Conservation (phyloP, 2,329 filamentous ascomycete genomes). For the Arthrinium phaeospermum region DNA sequence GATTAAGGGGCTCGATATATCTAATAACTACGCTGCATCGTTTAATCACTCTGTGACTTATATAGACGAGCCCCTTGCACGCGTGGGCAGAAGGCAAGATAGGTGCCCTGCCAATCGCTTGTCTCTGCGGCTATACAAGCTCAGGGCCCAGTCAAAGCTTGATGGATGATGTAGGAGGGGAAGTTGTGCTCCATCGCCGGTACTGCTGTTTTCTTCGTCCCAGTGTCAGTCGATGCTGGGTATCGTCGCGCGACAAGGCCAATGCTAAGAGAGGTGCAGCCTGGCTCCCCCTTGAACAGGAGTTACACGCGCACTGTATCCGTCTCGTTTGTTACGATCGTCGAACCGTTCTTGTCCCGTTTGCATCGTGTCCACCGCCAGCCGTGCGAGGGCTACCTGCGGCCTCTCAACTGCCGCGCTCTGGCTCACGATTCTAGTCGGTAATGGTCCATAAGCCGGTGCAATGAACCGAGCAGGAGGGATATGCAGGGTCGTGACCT, state of each 20-base stretch:
- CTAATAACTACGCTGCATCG: not conserved
- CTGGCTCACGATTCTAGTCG: not conserved
- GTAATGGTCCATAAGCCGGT: not conserved
- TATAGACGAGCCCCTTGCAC: not conserved
- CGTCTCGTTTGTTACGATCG: not conserved
- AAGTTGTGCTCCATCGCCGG: not conserved
- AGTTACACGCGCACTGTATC: not conserved
- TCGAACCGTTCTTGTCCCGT: not conserved
- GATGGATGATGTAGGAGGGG: conserved; percentile 9
- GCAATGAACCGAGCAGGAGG: not conserved
- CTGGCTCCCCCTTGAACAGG: not conserved
- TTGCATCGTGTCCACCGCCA: not conserved
- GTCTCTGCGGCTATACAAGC: not conserved
- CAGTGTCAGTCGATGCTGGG: not conserved
- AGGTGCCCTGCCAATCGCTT: not conserved
- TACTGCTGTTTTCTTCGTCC: not conserved
- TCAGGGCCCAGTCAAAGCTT: not conserved
- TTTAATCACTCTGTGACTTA: not conserved
- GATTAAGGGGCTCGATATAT: not conserved
- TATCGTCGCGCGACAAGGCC: not conserved
- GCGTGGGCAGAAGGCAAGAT: not conserved
- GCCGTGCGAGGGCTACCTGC: not conserved
- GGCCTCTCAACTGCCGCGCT: not conserved
- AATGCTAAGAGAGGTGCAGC: not conserved
- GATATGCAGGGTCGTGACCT: not conserved